Evolutionary conservation across 2,329 filamentous ascomycete genomes (phyloP).

Genomic region (Arthrobotrys musiformis): DNA sequence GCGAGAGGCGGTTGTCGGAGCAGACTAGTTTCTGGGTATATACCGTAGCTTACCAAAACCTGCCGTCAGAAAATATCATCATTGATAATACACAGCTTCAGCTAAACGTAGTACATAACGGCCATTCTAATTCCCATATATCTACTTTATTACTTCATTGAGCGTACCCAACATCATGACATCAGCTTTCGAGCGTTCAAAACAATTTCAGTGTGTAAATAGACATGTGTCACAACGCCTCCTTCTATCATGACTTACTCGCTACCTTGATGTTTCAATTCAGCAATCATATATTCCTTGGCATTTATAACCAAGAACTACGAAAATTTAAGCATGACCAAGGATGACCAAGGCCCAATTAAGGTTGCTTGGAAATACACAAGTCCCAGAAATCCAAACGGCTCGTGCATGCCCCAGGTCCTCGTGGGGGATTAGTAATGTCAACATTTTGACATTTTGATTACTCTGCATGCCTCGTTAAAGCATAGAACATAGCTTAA

Average conservation of each 20-base stretch:
- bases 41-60: not conserved
- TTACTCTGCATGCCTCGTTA: constrained; percentile 8
- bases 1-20: no score
- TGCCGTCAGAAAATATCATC: not conserved
- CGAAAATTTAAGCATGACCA: not conserved
- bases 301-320: no score
- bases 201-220: no score
- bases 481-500: not conserved
- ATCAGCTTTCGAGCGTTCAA: not conserved
- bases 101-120: no score
- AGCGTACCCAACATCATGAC: no score
- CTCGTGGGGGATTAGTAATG: not conserved
- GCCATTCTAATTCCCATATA: no score
- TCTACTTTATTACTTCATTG: no score
- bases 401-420: not conserved
- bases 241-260: not conserved
- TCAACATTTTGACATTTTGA: not conserved
- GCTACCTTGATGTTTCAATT: not conserved
- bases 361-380: not conserved
- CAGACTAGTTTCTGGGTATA: no score
- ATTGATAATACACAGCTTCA: no score
- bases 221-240: not conserved
- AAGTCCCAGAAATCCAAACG: not conserved
- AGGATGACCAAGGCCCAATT: not conserved
- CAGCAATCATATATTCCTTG: no score